Evolutionary conservation across 805 yeast genomes (phyloP), one percentile per base, ranked within the genome.

Genomic region (Lipomyces mesembrius): DNA sequence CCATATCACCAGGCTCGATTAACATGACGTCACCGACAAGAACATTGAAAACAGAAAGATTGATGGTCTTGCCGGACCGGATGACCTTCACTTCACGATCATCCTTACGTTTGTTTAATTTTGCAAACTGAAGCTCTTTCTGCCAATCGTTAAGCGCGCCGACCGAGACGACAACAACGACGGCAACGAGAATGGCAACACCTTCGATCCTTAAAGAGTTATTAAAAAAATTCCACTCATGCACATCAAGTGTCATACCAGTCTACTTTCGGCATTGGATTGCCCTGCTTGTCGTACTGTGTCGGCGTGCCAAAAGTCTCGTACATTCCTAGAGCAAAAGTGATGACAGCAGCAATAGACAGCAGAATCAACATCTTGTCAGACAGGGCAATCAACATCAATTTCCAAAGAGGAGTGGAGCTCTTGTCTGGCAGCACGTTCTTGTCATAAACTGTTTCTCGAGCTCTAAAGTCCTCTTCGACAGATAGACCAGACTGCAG

Each of bases 91-190:
- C 82, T 67, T 86, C 85, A 63, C 97, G 85, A 71, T 90, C 90
- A 69, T 92, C 95, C 78, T 94, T 94, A 78, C 93, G 91, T 39
- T 92, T 87, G 77, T 94, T 93, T 70, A 95, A 84, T 72, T 87
- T 88, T 60, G 91, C 90, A 78, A 95, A 95, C 77, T 95, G 99
- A 17, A 92, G 81, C 77, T 95, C 99, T 77, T 96, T 96, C 76
- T 95, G 97, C 81, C 90, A 95, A 79, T 95, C 99, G 77, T 95
- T 95, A n/a, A 86, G 89, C 1, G 97, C 95, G 60, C 98, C 97
- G 14, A 96, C 99, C 2, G 91, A 71, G 3, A 94, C 97, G 43
- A 95, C 98, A 67, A 95, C 94, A 3, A 86, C 74, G 29, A 95
- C 90, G 25, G 99, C 99, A 3, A 89, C 89, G 72, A 95, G 85